Conservation (phyloP, 495 filamentous ascomycete species). For the Penicillium pancosmium region DNA sequence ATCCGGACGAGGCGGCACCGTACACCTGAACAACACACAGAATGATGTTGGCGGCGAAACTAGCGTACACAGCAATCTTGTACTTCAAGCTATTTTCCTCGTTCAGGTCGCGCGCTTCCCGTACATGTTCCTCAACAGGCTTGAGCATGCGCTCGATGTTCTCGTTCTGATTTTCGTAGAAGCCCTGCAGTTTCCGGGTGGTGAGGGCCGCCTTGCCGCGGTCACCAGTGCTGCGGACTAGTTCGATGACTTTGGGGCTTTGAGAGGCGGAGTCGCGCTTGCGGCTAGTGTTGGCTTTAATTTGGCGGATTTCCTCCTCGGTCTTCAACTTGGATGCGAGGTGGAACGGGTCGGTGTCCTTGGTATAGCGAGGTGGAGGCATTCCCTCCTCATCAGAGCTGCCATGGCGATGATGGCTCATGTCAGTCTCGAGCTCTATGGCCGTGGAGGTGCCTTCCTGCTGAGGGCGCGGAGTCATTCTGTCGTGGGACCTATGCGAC, state of each 20-base stretch:
- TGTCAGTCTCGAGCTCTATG: constrained; percentile 30
- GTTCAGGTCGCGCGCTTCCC: constrained; percentile 76
- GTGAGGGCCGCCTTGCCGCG: constrained; percentile 36
- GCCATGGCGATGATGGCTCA: constrained; percentile 33
- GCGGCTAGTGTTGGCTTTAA: constrained; percentile 79
- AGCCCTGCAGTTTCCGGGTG: constrained; percentile 71
- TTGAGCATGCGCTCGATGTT: constrained; percentile 91
- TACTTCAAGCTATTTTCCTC: constrained; percentile 80
- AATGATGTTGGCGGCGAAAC: constrained; percentile 80
- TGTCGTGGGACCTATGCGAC: constrained; percentile 22
- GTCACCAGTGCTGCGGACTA: constrained; percentile 20
- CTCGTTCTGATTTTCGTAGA: constrained; percentile 91
- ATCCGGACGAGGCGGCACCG: constrained; percentile 81
- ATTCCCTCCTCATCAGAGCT: constrained; percentile 68
- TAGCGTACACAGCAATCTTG: constrained; percentile 89
- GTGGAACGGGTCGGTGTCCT: constrained; percentile 76
- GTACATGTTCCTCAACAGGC: constrained; percentile 87
- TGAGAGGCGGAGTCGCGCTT: constrained; percentile 64
- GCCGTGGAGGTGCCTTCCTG: constrained; percentile 43
- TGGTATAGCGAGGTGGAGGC: constrained; percentile 58
- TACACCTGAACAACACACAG: constrained; percentile 84
- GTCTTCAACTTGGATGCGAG: constrained; percentile 81
- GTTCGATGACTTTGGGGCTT: constrained; percentile 28
- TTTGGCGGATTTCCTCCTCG: constrained; percentile 72
- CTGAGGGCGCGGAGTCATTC: constrained; percentile 26